Evolutionary conservation across 2,329 filamentous ascomycete genomes (phyloP).

Genomic region (Cephalotrichum gorgonifer): DNA sequence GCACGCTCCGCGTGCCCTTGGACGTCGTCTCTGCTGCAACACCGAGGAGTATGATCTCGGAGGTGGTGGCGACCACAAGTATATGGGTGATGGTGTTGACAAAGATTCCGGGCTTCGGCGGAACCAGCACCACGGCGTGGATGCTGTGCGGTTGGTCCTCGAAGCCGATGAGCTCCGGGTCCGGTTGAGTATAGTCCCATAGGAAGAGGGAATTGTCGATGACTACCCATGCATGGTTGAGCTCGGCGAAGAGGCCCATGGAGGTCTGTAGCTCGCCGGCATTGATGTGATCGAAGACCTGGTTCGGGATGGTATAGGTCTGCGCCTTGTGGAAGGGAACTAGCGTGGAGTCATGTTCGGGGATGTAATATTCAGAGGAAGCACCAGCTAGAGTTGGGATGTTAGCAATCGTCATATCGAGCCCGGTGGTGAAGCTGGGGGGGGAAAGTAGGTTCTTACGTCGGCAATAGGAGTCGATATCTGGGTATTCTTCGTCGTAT

Average conservation of each 20-base stretch:
- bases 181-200: conserved; percentile 94
- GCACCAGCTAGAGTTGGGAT: conserved; percentile 57
- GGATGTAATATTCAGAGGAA: conserved; percentile 84
- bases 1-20: conserved; percentile 61
- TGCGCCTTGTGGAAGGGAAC: conserved; percentile 81
- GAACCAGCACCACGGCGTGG: conserved; percentile 78
- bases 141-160: conserved; percentile 85
- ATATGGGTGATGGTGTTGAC: conserved; percentile 77
- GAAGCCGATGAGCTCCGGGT: conserved; percentile 82
- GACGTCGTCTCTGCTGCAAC: conserved; percentile 58
- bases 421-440: background rate
- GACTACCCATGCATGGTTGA: conserved; percentile 90
- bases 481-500: conserved; percentile 71
- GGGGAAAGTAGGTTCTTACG: conserved; percentile 48
- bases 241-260: conserved; percentile 90
- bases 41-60: conserved; percentile 79
- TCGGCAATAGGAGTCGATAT: conserved; percentile 79
- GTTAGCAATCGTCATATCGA: background rate
- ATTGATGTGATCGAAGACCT: conserved; percentile 89
- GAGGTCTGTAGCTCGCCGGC: conserved; percentile 75
- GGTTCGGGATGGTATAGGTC: conserved; percentile 82
- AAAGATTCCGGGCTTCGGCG: conserved; percentile 80
- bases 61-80: conserved; percentile 76
- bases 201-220: conserved; percentile 95
- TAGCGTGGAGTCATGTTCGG: conserved; percentile 58